Conservation (phyloP, 345 rosid species). For the Anacardium occidentale region DNA sequence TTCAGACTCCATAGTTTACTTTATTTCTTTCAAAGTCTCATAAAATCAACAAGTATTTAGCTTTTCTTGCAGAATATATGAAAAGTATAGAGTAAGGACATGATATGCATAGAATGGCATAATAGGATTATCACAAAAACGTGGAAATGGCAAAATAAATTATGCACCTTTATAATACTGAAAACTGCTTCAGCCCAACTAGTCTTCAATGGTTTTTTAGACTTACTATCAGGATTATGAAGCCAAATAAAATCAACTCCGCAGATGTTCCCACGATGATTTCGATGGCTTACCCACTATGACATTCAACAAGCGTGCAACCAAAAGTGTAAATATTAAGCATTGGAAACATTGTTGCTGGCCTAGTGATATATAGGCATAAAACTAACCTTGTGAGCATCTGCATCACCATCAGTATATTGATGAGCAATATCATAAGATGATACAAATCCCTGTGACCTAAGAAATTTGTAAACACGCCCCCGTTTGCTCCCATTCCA, state of each 20-base stretch:
- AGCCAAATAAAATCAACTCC: slow-evolving; percentile 99
- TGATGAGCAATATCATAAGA: slow-evolving; percentile 94
- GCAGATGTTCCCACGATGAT: slow-evolving; percentile 91
- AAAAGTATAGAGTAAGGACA: too few relatives aligned
- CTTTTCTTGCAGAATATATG: too few relatives aligned
- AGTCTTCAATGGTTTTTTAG: slow-evolving; percentile 61
- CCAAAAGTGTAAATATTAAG: too few relatives aligned
- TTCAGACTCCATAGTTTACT: too few relatives aligned
- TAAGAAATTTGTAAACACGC: slow-evolving; percentile 86
- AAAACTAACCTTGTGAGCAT: slow-evolving; percentile 81
- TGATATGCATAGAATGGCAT: too few relatives aligned
- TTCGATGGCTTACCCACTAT: slow-evolving; percentile 95
- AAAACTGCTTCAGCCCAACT: slow-evolving; percentile 94
- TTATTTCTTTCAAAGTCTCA: too few relatives aligned
- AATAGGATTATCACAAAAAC: background rate
- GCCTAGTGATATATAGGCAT: too few relatives aligned
- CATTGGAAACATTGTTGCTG: too few relatives aligned
- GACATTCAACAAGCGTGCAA: background rate
- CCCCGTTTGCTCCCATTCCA: slow-evolving; percentile 99
- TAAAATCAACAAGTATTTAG: too few relatives aligned
- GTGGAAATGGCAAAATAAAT: slow-evolving; percentile 5
- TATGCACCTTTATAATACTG: slow-evolving; percentile 81
- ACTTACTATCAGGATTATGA: slow-evolving; percentile 67
- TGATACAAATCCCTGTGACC: slow-evolving; percentile 91
- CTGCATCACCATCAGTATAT: slow-evolving; percentile 90